Evolutionary conservation across 1,284 basidiomycete genomes (phyloP).

Genomic region (Ustilago vetiveriae): DNA sequence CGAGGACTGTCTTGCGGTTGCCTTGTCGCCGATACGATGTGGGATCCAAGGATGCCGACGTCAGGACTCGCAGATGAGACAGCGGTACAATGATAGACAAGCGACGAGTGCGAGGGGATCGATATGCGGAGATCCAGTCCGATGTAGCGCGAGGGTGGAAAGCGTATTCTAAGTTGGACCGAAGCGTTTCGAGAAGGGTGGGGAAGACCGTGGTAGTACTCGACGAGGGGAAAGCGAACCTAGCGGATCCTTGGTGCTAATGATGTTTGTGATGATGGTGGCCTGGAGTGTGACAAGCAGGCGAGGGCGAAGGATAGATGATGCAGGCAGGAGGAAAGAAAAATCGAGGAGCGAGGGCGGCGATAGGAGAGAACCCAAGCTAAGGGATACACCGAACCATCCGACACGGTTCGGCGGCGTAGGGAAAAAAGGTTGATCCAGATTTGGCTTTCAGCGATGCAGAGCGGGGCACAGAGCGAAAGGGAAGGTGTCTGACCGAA

Average conservation of each 20-base stretch:
- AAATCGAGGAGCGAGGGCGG: neutral
- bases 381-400: too few species aligned
- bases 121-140: neutral
- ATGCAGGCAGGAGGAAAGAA: too few species aligned
- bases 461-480: neutral
- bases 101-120: neutral
- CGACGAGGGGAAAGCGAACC: too few species aligned
- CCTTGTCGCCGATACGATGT: too few species aligned
- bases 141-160: neutral
- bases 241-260: neutral
- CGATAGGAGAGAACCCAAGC: neutral
- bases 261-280: neutral
- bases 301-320: too few species aligned
- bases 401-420: neutral
- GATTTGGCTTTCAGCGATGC: neutral
- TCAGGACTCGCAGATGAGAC: neutral
- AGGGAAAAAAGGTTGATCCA: neutral
- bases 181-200: neutral
- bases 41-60: neutral
- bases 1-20: neutral
- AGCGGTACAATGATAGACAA: neutral
- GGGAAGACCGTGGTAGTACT: neutral
- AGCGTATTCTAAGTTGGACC: too few species aligned
- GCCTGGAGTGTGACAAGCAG: too few species aligned
- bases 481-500: too few species aligned